phyloP scores from a whole-genome alignment of 2,329 filamentous ascomycete species.

The Coleophoma eucalyptorum region DNA sequence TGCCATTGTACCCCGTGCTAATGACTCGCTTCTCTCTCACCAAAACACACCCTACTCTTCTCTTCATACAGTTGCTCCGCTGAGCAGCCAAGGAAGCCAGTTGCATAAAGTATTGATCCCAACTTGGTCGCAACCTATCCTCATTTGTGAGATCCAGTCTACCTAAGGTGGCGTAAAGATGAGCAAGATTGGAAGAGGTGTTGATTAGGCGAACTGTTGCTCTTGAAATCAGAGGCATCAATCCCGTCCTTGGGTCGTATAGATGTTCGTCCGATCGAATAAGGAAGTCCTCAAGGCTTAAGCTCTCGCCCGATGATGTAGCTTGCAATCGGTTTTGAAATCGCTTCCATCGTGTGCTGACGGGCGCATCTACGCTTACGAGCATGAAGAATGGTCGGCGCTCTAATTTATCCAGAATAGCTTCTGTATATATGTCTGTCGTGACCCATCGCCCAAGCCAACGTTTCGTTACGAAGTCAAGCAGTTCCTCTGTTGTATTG shows the following conservation, averaged over 20 bases:
- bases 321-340: conserved; percentile 52
- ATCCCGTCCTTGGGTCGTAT: conserved; percentile 61
- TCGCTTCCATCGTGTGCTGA: conserved; percentile 78
- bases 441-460: conserved; percentile 87
- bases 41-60: conserved; percentile 89
- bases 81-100: conserved; percentile 88
- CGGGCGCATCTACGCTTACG: conserved; percentile 85
- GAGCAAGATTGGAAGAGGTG: conserved; percentile 66
- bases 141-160: conserved; percentile 74
- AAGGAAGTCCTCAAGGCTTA: conserved; percentile 52
- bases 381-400: conserved; percentile 90
- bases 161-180: conserved; percentile 69
- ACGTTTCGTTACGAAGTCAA: conserved; percentile 80
- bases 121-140: conserved; percentile 78
- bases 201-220: conserved; percentile 87
- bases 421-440: conserved; percentile 73
- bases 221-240: conserved; percentile 73
- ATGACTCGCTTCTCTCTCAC: conserved; percentile 84
- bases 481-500: conserved; percentile 58
- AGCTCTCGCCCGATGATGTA: conserved; percentile 17
- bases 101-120: conserved; percentile 98
- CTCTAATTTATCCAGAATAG: conserved; percentile 69
- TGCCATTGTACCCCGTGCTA: conserved; percentile 96
- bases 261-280: conserved; percentile 66
- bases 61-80: conserved; percentile 96